phyloP scores from a whole-genome alignment of 768 basidiomycete species.

The Artomyces pyxidatus region DNA sequence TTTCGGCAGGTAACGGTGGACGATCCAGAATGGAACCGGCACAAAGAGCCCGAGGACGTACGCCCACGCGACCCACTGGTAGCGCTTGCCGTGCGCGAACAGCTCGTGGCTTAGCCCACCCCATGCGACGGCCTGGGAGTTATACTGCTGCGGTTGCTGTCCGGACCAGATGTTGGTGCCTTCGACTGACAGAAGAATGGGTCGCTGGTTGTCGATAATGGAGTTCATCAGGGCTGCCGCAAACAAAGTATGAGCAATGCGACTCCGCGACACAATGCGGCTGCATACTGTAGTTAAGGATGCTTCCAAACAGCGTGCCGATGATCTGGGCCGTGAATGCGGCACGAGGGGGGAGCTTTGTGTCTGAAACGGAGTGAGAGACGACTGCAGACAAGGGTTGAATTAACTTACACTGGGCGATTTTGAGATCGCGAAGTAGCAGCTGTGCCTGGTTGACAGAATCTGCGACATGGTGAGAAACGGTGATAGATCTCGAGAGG shows the following conservation, averaged over 20 bases:
- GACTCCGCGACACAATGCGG: not conserved
- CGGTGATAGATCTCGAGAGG: not conserved
- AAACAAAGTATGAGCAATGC: not conserved
- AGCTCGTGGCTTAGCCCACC: conserved; percentile 27
- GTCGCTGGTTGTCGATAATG: conserved; percentile 42
- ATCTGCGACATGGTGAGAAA: conserved; percentile 15
- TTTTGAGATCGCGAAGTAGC: conserved; percentile 40
- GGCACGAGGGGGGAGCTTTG: conserved; percentile 40
- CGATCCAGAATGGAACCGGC: conserved; percentile 47
- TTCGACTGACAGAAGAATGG: conserved; percentile 43
- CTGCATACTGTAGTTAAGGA: conserved; percentile 26
- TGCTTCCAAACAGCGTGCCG: conserved; percentile 38
- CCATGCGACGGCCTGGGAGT: conserved; percentile 45
- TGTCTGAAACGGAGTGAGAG: conserved; percentile 17
- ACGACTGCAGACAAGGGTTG: not conserved
- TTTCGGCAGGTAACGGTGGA: conserved; percentile 36
- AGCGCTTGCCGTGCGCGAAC: conserved; percentile 19
- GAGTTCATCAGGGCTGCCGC: conserved; percentile 46
- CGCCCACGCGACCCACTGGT: conserved; percentile 42
- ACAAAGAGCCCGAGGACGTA: conserved; percentile 41
- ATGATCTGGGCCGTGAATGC: conserved; percentile 42
- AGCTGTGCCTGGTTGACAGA: conserved; percentile 37
- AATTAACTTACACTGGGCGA: conserved; percentile 36
- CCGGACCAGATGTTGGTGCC: conserved; percentile 49
- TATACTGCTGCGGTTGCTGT: conserved; percentile 41